A percentile compares a stretch with the other conserved stretches of the same genome.
Evolutionary conservation across 768 basidiomycete genomes (phyloP).

Genomic region (Boletus reticulatus): DNA sequence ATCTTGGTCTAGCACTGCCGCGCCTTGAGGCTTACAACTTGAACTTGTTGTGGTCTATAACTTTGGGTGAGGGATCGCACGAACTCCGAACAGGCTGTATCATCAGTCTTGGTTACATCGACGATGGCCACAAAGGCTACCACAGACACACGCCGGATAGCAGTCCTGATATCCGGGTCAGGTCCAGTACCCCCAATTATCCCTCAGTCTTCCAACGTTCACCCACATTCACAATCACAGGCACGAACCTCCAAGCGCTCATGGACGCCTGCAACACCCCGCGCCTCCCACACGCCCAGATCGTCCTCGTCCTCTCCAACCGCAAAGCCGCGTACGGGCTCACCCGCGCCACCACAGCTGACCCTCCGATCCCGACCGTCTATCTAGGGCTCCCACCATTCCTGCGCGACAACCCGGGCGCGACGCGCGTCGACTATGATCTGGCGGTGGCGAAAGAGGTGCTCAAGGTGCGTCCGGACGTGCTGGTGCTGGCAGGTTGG

Average conservation of each 20-base stretch:
- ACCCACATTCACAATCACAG: conserved; percentile 37
- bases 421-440: conserved; percentile 84
- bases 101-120: neutral
- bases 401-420: conserved; percentile 67
- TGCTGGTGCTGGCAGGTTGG: conserved; percentile 95
- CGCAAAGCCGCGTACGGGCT: conserved; percentile 90
- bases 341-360: conserved; percentile 65
- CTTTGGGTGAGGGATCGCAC: no score
- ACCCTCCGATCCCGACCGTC: conserved; percentile 77
- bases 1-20: no score
- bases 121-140: neutral
- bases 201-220: no score
- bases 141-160: conserved; percentile 11
- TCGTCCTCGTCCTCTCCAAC: conserved; percentile 87
- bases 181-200: conserved; percentile 33
- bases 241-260: conserved; percentile 94
- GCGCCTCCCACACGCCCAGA: conserved; percentile 63
- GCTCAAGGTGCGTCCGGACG: conserved; percentile 63
- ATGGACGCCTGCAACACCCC: conserved; percentile 85
- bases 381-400: conserved; percentile 86
- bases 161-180: conserved; percentile 62
- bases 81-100: no score
- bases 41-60: no score
- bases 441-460: conserved; percentile 72
- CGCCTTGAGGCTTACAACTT: no score